phyloP scores from a whole-genome alignment of 352 stramenopile genomes.

The Thraustochytrium striatum region DNA sequence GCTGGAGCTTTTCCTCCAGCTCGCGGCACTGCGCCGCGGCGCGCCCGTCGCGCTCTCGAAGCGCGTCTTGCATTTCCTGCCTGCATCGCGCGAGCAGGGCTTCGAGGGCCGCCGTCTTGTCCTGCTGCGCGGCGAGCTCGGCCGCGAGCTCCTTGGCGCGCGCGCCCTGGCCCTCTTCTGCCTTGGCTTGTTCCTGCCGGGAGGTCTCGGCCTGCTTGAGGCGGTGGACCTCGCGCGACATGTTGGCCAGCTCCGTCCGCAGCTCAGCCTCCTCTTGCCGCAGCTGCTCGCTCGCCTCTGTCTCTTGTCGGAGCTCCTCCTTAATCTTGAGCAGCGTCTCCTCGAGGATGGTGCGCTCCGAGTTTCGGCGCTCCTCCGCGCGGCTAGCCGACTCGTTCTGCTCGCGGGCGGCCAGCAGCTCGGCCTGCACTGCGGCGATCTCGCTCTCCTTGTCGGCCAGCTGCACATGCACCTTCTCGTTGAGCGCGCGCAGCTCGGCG shows the following conservation, averaged over 20 bases:
- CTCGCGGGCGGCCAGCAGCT: slow-evolving; percentile 13
- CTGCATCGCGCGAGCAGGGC: slow-evolving; percentile 7
- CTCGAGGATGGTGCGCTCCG: slow-evolving; percentile 27
- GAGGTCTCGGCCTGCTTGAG: too few species aligned
- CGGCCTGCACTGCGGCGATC: neutral
- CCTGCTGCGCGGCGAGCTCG: neutral
- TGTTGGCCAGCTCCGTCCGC: slow-evolving; percentile 15
- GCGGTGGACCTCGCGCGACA: neutral
- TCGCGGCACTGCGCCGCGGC: slow-evolving; percentile 4
- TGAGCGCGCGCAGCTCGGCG: neutral
- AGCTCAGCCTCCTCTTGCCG: slow-evolving; percentile 13
- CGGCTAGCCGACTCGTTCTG: neutral
- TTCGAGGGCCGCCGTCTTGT: slow-evolving; percentile 2
- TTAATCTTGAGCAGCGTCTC: neutral
- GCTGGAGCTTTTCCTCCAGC: slow-evolving; percentile 6
- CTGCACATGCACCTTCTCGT: neutral
- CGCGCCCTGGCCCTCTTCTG: neutral
- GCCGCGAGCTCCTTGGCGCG: slow-evolving; percentile 4
- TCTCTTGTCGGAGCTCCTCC: slow-evolving; percentile 27
- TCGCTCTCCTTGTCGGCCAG: slow-evolving; percentile 26
- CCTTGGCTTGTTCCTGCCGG: too few species aligned
- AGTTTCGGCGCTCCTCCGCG: neutral
- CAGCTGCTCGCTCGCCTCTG: neutral
- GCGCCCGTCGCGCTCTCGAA: slow-evolving; percentile 9
- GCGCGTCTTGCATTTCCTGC: slow-evolving; percentile 14